These are phyloP conservation scores for Mucor lusitanicus DNA, from an alignment of 371 early-diverging fungal species.

Conservation along the genomic window DNA sequence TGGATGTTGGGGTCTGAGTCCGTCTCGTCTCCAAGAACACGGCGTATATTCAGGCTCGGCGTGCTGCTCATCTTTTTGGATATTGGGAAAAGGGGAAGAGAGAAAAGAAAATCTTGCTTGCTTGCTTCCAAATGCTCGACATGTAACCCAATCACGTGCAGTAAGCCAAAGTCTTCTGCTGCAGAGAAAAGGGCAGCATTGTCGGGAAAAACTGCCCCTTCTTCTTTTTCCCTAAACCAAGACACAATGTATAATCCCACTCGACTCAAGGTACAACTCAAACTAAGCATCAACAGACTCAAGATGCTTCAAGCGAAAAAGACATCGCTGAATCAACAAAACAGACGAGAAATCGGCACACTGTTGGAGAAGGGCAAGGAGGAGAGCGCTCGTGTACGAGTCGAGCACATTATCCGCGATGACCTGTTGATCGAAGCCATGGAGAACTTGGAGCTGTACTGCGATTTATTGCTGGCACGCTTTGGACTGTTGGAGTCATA, in stretches of 20 bases:
- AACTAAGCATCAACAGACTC: slow-evolving; percentile 81
- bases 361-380: slow-evolving; percentile 83
- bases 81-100: neutral
- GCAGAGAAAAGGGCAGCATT: neutral
- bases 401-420: slow-evolving; percentile 92
- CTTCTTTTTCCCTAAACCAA: no score
- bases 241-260: slow-evolving; percentile 63
- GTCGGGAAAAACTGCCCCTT: neutral
- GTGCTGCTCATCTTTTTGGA: neutral
- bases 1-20: slow-evolving; percentile 19
- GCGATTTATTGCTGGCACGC: slow-evolving; percentile 86
- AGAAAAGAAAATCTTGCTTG: neutral
- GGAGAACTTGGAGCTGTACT: slow-evolving; percentile 90
- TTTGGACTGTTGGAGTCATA: slow-evolving; percentile 85
- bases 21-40: slow-evolving; percentile 7
- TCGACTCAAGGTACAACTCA: slow-evolving; percentile 84
- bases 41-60: slow-evolving; percentile 8
- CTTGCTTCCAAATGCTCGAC: neutral
- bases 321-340: slow-evolving; percentile 69
- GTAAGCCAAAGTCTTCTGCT: no score
- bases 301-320: slow-evolving; percentile 91
- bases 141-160: neutral
- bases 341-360: slow-evolving; percentile 81
- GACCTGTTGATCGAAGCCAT: slow-evolving; percentile 88
- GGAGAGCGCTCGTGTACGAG: slow-evolving; percentile 87